Evolutionary conservation across 441 rosid genomes (phyloP).

Genomic region (Hura crepitans): DNA sequence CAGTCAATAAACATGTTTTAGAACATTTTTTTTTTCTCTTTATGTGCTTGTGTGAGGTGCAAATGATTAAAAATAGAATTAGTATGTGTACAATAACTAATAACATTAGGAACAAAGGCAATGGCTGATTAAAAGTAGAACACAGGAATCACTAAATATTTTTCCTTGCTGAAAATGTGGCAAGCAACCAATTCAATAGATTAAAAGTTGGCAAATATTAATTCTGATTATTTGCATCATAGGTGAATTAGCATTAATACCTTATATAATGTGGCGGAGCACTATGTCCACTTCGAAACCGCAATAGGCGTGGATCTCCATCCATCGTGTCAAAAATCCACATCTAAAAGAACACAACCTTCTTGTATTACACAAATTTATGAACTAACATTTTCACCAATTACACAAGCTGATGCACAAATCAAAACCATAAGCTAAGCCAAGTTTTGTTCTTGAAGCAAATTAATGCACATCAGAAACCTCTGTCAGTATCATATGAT

Average conservation of each 20-base stretch:
- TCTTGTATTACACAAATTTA: not conserved
- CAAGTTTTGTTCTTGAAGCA: not conserved
- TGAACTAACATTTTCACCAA: too few relatives aligned
- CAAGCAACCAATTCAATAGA: not conserved
- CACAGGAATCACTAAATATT: not conserved
- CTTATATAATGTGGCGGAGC: conserved; percentile 97
- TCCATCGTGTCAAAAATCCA: conserved; percentile 97
- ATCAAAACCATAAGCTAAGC: conserved; percentile 1
- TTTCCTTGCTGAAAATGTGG: not conserved
- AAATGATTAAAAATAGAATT: not conserved
- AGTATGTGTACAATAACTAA: not conserved
- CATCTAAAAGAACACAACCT: conserved; percentile 42
- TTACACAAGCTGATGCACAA: not conserved
- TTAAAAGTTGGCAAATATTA: not conserved
- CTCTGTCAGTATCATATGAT: not conserved
- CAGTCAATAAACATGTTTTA: not conserved
- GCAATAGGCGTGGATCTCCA: conserved; percentile 90
- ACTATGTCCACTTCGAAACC: conserved; percentile 97
- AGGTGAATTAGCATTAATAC: conserved; percentile 29
- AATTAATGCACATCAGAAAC: not conserved
- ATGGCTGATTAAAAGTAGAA: conserved; percentile 5
- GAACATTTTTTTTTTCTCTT: not conserved
- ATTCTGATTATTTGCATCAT: not conserved
- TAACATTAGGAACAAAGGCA: not conserved
- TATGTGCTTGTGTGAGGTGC: not conserved